Percentiles rank a stretch among this genome's conserved stretches.
Conservation (phyloP, 257 asterid species). For the Primulina huaijiensis region DNA sequence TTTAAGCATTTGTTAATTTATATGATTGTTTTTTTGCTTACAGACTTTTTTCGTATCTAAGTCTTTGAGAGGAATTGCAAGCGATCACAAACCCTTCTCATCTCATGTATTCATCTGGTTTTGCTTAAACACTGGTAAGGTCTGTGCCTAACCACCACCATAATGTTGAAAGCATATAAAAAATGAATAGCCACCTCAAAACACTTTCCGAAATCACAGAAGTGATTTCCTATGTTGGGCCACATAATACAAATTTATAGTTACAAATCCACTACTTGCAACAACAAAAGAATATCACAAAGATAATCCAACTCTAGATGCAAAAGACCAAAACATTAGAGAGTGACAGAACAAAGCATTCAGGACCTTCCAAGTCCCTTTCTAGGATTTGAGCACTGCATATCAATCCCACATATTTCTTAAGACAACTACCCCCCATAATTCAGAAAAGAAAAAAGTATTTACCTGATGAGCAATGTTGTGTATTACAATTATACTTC, state of each 20-base stretch:
- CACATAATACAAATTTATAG: neutral
- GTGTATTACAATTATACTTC: constrained; percentile 78
- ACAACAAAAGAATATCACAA: neutral
- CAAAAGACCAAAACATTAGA: neutral
- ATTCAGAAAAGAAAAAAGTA: constrained; percentile 12
- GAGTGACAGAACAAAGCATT: neutral
- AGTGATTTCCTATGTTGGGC: constrained; percentile 2
- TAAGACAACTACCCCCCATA: neutral
- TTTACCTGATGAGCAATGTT: constrained; percentile 95
- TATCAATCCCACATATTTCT: neutral
- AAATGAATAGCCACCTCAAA: neutral
- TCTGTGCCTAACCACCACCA: neutral
- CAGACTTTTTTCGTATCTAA: no score
- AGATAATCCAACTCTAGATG: neutral
- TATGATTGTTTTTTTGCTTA: neutral
- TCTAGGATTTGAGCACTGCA: neutral
- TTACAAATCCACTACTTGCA: neutral
- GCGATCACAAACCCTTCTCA: neutral
- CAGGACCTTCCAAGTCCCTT: constrained; percentile 2
- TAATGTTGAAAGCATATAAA: neutral
- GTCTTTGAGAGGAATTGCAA: neutral
- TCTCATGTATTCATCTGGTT: neutral
- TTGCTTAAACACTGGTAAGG: neutral
- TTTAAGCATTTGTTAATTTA: neutral
- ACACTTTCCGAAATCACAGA: neutral